Percentiles rank a stretch among this genome's conserved stretches.
These are phyloP conservation scores for Aristolochia contorta DNA, from an alignment of 164 flowering plant genomes.

Conservation along the genomic window DNA sequence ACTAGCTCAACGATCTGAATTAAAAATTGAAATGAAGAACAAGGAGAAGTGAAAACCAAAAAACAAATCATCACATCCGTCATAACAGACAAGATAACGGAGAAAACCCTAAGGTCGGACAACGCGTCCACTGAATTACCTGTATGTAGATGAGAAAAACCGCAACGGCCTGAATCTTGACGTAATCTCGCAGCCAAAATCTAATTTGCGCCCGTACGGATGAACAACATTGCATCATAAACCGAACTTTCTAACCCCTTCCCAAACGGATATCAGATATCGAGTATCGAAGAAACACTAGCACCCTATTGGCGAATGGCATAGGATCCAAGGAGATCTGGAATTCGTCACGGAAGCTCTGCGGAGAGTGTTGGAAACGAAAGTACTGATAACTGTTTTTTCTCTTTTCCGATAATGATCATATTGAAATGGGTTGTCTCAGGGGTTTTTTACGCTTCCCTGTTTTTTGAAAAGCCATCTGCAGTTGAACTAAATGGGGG, in stretches of 20 bases:
- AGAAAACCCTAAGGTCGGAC: background rate
- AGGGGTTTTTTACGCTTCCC: too few relatives aligned
- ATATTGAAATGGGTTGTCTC: too few relatives aligned
- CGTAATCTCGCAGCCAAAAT: constrained; percentile 66
- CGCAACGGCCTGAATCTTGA: constrained; percentile 46
- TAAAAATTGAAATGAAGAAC: background rate
- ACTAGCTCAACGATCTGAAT: background rate
- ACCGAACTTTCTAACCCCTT: background rate
- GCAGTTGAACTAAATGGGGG: too few relatives aligned
- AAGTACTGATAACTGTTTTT: too few relatives aligned
- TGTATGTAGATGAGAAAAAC: constrained; percentile 64
- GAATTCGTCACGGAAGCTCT: too few relatives aligned
- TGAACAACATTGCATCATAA: constrained; percentile 44
- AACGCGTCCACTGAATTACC: constrained; percentile 17
- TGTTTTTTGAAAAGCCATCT: too few relatives aligned
- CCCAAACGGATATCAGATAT: background rate
- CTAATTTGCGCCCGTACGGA: constrained; percentile 26
- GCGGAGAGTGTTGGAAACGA: too few relatives aligned
- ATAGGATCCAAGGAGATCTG: too few relatives aligned
- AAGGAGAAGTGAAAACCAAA: background rate
- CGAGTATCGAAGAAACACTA: too few relatives aligned
- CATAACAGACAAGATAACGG: background rate
- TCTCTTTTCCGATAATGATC: too few relatives aligned
- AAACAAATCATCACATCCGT: background rate
- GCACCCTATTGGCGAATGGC: too few relatives aligned